Percentiles rank a stretch among this genome's conserved stretches.
These are phyloP conservation scores for Sugiyamaella paludigena DNA, from an alignment of 1,139 yeast species.

Conservation along the genomic window DNA sequence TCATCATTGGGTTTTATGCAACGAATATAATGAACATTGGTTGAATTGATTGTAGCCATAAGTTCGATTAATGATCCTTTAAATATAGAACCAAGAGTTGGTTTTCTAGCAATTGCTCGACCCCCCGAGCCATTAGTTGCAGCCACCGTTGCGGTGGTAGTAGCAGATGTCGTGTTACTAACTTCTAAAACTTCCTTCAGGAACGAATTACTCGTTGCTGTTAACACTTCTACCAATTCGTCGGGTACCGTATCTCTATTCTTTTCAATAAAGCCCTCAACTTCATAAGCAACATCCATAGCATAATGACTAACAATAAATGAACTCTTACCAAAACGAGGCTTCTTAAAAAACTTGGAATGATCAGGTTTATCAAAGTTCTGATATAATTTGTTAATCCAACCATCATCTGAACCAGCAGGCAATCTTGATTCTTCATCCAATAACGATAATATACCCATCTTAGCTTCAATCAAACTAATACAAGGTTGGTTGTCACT, in stretches of 20 bases:
- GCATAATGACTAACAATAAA: constrained; percentile 94
- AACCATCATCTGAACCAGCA: constrained; percentile 88
- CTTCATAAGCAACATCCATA: constrained; percentile 86
- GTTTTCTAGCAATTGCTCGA: constrained; percentile 62
- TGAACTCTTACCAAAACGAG: constrained; percentile 89
- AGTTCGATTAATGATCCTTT: constrained; percentile 88
- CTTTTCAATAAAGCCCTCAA: constrained; percentile 94
- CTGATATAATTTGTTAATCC: constrained; percentile 88
- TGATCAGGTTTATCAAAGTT: constrained; percentile 79
- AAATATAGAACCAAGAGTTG: constrained; percentile 93
- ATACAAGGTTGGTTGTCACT: constrained; percentile 98
- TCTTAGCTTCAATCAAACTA: constrained; percentile 80
- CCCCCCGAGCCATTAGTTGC: constrained; percentile 39
- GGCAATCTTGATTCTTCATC: constrained; percentile 97
- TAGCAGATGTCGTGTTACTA: constrained; percentile 57
- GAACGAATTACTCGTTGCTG: constrained; percentile 62
- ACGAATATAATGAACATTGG: constrained; percentile 94
- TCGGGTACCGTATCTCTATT: constrained; percentile 97
- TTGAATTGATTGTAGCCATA: constrained; percentile 88
- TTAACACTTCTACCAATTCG: constrained; percentile 84
- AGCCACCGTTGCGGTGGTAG: constrained; percentile 50
- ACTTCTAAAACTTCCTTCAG: constrained; percentile 61
- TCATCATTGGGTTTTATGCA: constrained; percentile 96
- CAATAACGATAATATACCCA: constrained; percentile 82
- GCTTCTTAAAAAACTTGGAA: constrained; percentile 80